Percentiles rank a stretch among this genome's conserved stretches.
Evolutionary conservation across 2,329 filamentous ascomycete species (phyloP).

Genomic region (Hirsutella rhossiliensis): DNA sequence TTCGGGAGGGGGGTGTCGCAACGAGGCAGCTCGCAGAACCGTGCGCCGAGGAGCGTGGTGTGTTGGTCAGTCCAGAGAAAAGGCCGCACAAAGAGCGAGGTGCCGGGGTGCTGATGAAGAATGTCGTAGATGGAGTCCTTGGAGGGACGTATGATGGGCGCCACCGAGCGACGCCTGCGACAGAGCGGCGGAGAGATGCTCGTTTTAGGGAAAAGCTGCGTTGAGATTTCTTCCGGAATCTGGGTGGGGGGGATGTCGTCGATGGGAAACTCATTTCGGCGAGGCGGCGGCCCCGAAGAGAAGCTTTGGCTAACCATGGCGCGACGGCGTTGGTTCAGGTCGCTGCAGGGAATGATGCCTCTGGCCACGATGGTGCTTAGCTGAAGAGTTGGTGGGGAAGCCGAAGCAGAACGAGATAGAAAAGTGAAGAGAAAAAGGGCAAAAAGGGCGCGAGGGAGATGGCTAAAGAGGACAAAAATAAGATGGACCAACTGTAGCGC

Average conservation of each 20-base stretch:
- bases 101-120: conserved; percentile 34
- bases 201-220: too few species aligned
- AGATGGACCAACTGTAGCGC: not conserved
- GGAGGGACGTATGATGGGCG: conserved; percentile 5
- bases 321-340: not conserved
- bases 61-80: conserved; percentile 46
- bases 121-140: conserved; percentile 39
- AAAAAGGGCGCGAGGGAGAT: not conserved
- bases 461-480: not conserved
- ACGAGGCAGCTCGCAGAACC: conserved; percentile 30
- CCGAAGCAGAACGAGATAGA: not conserved
- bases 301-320: not conserved
- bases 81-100: conserved; percentile 37
- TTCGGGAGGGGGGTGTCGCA: conserved; percentile 28
- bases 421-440: not conserved
- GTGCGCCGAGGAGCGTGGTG: conserved; percentile 30
- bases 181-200: too few species aligned
- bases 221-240: too few species aligned
- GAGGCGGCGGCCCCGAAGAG: too few species aligned
- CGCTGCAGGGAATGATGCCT: not conserved
- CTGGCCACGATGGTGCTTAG: not conserved
- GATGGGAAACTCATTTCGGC: too few species aligned
- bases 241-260: too few species aligned
- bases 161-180: not conserved
- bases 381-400: not conserved